Evolutionary conservation across 352 stramenopile species (phyloP), one percentile per base, ranked within the genome.

Genomic region (Blastocystis sp.): DNA sequence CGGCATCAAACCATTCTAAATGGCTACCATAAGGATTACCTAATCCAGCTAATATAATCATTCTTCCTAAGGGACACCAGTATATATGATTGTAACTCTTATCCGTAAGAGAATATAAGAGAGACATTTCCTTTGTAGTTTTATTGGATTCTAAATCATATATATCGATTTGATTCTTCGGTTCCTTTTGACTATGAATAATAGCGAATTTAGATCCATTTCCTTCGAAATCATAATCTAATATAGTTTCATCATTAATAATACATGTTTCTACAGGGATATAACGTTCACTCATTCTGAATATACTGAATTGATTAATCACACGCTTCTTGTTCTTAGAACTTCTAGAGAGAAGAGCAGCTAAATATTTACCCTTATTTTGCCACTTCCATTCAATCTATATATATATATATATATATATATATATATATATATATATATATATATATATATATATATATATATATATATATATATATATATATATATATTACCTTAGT

Each of bases 91-190:
- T 55, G 24, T 34, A 55, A 9, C 31, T 13, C 21, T 46, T 46
- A 24, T 55, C 43, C 24, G 45, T 46, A 4, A 55, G 18, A 18
- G 45, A 23, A 37, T 55, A 31, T 55, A 52, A 9, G 4, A 18
- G 16, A 21, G 5, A 55, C 7, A n/a, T 6, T 4, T 6, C 10
- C 4, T 5, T n/a, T 11, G 21, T 6, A 19, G 21, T 6, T 19
- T 24, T 41, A 55, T 34, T 6, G 43, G 19, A 13, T 28, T 13
- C 10, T 6, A 21, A 13, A n/a, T 13, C 30, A 43, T 34, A 24
- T 55, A 23, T 34, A 46, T 10, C 4, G 4, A 23, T 34, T 5
- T n/a, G 5, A 13, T n/a, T 4, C 18, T 16, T 24, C 28, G 39
- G 9, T n/a, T 9, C 25, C 16, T 4, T n/a, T n/a, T 28, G 6